Conservation (phyloP, 2,329 filamentous ascomycete species). For the Colletotrichum shisoi region DNA sequence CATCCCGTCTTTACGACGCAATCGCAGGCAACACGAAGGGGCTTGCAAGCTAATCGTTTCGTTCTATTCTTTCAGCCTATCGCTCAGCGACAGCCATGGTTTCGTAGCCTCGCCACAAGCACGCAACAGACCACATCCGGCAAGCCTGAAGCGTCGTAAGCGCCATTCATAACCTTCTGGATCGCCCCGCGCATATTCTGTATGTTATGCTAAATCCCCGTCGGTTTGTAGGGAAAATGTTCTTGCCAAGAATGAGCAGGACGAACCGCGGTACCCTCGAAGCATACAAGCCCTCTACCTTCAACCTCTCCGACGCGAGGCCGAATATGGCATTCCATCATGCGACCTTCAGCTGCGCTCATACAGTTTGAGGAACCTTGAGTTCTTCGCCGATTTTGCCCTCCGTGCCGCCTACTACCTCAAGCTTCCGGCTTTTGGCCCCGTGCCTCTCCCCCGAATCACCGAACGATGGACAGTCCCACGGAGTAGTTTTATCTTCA, state of each 20-base stretch:
- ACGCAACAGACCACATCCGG: background rate
- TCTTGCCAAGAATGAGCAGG: conserved; percentile 2
- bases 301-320: conserved; percentile 77
- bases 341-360: conserved; percentile 94
- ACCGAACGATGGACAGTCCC: conserved; percentile 95
- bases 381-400: conserved; percentile 95
- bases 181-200: background rate
- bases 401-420: conserved; percentile 95
- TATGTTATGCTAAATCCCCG: background rate
- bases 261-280: conserved; percentile 69
- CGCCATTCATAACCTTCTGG: background rate
- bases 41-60: conserved; percentile 1
- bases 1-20: too few relatives aligned
- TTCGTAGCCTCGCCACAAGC: conserved; percentile 19
- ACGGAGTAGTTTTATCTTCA: conserved; percentile 87
- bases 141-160: conserved; percentile 4
- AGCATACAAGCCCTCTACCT: conserved; percentile 87
- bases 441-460: conserved; percentile 84
- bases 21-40: background rate
- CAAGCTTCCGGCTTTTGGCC: conserved; percentile 82
- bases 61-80: conserved; percentile 6
- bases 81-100: conserved; percentile 17
- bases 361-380: conserved; percentile 86
- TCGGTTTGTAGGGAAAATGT: background rate
- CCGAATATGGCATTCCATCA: conserved; percentile 79